These are phyloP conservation scores for Aspergillus ellipticus DNA, from an alignment of 495 filamentous ascomycete genomes.

Conservation along the genomic window DNA sequence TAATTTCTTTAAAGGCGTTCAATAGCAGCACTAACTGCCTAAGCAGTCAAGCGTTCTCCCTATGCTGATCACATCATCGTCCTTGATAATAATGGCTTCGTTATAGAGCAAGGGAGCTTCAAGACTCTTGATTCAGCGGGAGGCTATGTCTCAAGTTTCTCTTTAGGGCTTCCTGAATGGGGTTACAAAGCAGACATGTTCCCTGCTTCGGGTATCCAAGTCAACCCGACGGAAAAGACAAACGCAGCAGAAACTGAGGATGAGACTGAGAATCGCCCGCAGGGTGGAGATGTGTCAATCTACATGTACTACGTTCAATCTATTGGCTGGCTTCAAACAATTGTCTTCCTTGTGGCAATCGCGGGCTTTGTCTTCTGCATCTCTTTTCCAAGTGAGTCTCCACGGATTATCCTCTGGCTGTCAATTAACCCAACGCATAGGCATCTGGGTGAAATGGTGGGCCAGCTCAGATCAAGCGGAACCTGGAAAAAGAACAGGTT, in stretches of 20 bases:
- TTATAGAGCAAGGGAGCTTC: slow-evolving; percentile 52
- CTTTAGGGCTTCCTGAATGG: slow-evolving; percentile 30
- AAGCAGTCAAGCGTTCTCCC: slow-evolving; percentile 41
- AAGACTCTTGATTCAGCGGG: slow-evolving; percentile 38
- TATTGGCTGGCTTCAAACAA: slow-evolving; percentile 45
- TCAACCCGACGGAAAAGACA: slow-evolving; percentile 20
- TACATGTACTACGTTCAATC: slow-evolving; percentile 58
- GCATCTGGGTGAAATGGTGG: slow-evolving; percentile 57
- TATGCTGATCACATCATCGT: slow-evolving; percentile 52
- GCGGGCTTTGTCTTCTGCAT: slow-evolving; percentile 43
- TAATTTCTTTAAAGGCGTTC: neutral
- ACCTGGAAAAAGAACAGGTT: slow-evolving; percentile 40
- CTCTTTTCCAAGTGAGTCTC: slow-evolving; percentile 40
- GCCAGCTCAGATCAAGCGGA: slow-evolving; percentile 38
- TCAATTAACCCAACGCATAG: slow-evolving; percentile 21
- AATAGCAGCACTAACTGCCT: neutral
- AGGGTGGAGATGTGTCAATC: slow-evolving; percentile 51
- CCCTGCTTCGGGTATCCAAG: neutral
- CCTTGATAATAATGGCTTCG: slow-evolving; percentile 39
- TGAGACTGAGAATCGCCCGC: slow-evolving; percentile 25
- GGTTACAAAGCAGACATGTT: slow-evolving; percentile 23
- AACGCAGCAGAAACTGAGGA: slow-evolving; percentile 21
- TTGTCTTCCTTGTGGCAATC: slow-evolving; percentile 42
- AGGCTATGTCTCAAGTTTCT: slow-evolving; percentile 50
- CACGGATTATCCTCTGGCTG: neutral